Conservation (phyloP, 306 rosid genomes). For the Mimosa bimucronata region DNA sequence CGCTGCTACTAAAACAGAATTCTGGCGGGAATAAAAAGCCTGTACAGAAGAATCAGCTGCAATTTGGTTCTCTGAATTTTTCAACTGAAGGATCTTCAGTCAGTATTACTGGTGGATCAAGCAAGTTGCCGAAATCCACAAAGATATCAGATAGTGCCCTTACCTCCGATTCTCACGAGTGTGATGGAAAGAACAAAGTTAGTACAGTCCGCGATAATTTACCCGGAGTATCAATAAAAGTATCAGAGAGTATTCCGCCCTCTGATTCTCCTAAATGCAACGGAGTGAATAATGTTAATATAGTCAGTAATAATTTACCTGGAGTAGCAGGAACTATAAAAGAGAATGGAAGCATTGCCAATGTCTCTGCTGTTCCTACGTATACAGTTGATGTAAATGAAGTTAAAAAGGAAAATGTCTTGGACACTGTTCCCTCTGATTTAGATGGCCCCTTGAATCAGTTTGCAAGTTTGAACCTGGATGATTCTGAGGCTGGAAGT, state of each 20-base stretch:
- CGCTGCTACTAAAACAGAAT: slow-evolving; percentile 55
- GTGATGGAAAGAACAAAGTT: slow-evolving; percentile 44
- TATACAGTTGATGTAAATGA: slow-evolving; percentile 42
- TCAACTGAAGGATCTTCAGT: slow-evolving; percentile 30
- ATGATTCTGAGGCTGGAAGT: slow-evolving; percentile 42
- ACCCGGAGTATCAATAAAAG: slow-evolving; percentile 40
- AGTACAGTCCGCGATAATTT: slow-evolving; percentile 30
- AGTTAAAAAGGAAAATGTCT: slow-evolving; percentile 18
- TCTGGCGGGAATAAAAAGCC: slow-evolving; percentile 50
- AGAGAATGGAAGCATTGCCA: slow-evolving; percentile 57
- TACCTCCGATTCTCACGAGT: slow-evolving; percentile 40
- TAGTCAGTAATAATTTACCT: slow-evolving; percentile 29
- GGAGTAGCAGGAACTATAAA: slow-evolving; percentile 36
- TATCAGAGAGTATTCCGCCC: slow-evolving; percentile 32
- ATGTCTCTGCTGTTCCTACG: slow-evolving; percentile 21
- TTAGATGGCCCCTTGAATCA: slow-evolving; percentile 48
- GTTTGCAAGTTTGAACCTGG: slow-evolving; percentile 54
- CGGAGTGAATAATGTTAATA: slow-evolving; percentile 38
- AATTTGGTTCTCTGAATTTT: slow-evolving; percentile 70
- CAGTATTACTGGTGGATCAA: slow-evolving; percentile 39
- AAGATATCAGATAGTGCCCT: slow-evolving; percentile 36
- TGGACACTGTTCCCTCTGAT: slow-evolving; percentile 23
- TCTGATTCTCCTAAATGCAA: slow-evolving; percentile 41
- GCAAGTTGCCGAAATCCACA: slow-evolving; percentile 36
- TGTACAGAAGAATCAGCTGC: slow-evolving; percentile 57